Evolutionary conservation across 176 grass and related monocot genomes (phyloP), one percentile per base, ranked within the genome.

Genomic region (Cymbopogon citratus): DNA sequence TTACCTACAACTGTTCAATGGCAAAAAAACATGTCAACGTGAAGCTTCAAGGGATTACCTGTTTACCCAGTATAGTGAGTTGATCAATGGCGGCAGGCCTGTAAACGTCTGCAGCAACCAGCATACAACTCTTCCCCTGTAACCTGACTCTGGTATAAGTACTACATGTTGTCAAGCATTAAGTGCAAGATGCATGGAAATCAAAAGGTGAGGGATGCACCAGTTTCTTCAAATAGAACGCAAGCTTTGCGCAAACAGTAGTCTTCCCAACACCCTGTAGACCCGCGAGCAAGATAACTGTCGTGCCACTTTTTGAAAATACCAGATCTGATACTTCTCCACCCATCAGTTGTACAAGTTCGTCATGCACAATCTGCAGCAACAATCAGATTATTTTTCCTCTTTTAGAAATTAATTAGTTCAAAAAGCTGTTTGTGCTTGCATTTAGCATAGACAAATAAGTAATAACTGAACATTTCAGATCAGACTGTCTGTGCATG

Each of bases 61-160:
- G 87, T 84, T 93, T 71, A 48, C 96, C 89, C 75, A 99, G 80
- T 59, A 99, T 88, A 45, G 77, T 82, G 45, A 99, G 92, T 86
- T 99, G 96, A 83, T 99, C 96, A 81, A 99, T 95, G 69, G 96
- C 96, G 81, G 96, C 96, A 86, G 96, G 96, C 87, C 96, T 89
- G 86, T 99, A 95, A 77, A 99, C 93, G 83, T 99, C 96, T 56
- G 92, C 91, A 77, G 96, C 96, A 15, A 99, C 85, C 61, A 95
- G 87, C 93, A 99, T 91, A 65, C 93, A 99, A 66, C 96, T 95
- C 87, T 93, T 99, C 26, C 92, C 96, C 96, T 99, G 93, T 81
- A 91, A 93, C 64, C 84, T 65, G 57, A 77, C n/a, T n/a, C n/a
- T n/a, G n/a, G n/a, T n/a, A n/a, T n/a, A n/a, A n/a, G n/a, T n/a